Conservation (phyloP, 306 rosid genomes). For the Sindora glabra region DNA sequence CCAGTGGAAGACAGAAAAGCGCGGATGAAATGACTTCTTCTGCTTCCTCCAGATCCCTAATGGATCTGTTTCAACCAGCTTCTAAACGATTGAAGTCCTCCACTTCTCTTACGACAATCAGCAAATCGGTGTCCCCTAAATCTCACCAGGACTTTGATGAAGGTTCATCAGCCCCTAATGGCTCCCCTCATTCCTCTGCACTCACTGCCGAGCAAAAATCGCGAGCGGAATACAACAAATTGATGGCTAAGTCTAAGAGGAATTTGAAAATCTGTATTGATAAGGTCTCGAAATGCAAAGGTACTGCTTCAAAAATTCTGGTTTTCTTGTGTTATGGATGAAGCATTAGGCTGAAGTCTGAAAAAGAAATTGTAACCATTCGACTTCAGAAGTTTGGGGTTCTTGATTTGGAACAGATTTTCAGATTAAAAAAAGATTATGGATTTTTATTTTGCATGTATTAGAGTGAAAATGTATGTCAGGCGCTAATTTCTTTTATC, state of each 20-base stretch:
- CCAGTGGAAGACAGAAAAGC: neutral
- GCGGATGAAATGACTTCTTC: conserved; percentile 26
- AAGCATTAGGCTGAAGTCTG: too few species aligned
- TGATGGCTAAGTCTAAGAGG: conserved; percentile 55
- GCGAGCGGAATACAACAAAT: conserved; percentile 55
- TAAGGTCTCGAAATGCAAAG: conserved; percentile 37
- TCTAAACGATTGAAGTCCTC: conserved; percentile 49
- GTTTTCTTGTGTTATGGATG: too few species aligned
- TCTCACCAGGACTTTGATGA: neutral
- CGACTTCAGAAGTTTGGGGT: too few species aligned
- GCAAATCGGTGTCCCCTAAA: conserved; percentile 8
- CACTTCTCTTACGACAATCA: conserved; percentile 12
- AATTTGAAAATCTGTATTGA: conserved; percentile 57
- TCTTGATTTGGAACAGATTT: too few species aligned
- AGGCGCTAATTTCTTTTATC: neutral
- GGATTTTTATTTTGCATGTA: too few species aligned
- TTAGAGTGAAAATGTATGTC: too few species aligned
- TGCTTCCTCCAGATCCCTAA: conserved; percentile 38
- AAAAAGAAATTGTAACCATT: too few species aligned
- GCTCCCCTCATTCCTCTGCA: conserved; percentile 6
- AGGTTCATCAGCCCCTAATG: neutral
- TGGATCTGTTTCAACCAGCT: conserved; percentile 40
- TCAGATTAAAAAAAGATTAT: too few species aligned
- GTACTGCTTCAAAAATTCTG: neutral
- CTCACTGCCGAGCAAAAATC: conserved; percentile 35